Conservation (phyloP, 495 filamentous ascomycete genomes). For the Trichoderma orchidacearum region DNA sequence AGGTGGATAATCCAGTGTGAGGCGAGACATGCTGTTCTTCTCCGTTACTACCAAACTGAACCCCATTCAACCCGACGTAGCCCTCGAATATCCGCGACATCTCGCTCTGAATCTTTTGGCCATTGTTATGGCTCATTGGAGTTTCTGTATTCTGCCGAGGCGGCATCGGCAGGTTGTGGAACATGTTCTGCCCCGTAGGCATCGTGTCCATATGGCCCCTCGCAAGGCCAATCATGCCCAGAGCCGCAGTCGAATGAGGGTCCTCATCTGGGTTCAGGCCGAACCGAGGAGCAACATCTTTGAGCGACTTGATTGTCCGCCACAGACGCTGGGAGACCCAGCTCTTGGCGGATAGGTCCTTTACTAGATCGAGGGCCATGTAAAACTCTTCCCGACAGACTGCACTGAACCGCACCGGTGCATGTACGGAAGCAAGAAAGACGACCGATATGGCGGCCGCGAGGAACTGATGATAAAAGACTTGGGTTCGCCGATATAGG, state of each 20-base stretch:
- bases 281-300: constrained; percentile 65
- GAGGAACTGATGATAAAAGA: constrained; percentile 80
- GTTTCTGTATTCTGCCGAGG: neutral
- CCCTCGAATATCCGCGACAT: constrained; percentile 33
- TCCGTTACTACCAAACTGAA: constrained; percentile 1
- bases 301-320: constrained; percentile 67
- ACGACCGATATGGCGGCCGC: constrained; percentile 68
- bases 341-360: constrained; percentile 63
- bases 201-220: constrained; percentile 6
- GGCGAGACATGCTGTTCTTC: neutral
- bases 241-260: constrained; percentile 13
- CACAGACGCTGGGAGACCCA: constrained; percentile 70
- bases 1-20: neutral
- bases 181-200: constrained; percentile 2
- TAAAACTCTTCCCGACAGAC: constrained; percentile 75
- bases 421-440: constrained; percentile 73
- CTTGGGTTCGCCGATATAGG: constrained; percentile 66
- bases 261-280: constrained; percentile 43
- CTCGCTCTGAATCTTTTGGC: constrained; percentile 26
- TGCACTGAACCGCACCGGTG: constrained; percentile 61
- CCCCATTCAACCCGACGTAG: constrained; percentile 15
- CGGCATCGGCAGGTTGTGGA: neutral
- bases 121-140: constrained; percentile 16
- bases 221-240: constrained; percentile 18
- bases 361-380: constrained; percentile 70